Evolutionary conservation across 1,284 basidiomycete species (phyloP).

Genomic region (Apiotrichum siamense): DNA sequence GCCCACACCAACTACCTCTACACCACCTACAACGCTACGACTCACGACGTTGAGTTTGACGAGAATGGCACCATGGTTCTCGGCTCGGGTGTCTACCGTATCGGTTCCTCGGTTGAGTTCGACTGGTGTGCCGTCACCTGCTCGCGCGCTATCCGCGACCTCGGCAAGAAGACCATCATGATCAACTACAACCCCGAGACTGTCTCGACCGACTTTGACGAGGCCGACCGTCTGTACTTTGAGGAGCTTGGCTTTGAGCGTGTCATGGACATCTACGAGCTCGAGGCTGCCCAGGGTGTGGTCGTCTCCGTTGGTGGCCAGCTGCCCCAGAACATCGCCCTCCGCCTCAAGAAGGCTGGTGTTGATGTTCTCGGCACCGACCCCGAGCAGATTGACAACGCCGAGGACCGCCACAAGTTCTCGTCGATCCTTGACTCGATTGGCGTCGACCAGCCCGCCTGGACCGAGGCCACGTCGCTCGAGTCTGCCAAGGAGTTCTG

Average conservation of each 20-base stretch:
- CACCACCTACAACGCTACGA: conserved; percentile 96
- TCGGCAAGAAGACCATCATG: conserved; percentile 96
- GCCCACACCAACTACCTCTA: conserved; percentile 99
- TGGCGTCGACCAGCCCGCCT: conserved; percentile 94
- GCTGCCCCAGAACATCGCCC: conserved; percentile 96
- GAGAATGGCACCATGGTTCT: conserved; percentile 98
- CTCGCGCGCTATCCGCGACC: conserved; percentile 79
- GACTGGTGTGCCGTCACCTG: conserved; percentile 99
- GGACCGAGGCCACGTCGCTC: conserved; percentile 85
- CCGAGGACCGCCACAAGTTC: conserved; percentile 99
- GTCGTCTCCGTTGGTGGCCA: conserved; percentile 98
- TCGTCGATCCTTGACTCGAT: conserved; percentile 90
- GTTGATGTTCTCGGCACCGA: conserved; percentile 96
- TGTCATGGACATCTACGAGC: conserved; percentile 99
- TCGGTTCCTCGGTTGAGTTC: conserved; percentile 97
- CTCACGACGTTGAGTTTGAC: conserved; percentile 93
- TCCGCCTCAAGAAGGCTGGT: conserved; percentile 81
- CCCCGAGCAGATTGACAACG: conserved; percentile 89
- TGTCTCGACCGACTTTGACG: conserved; percentile 98
- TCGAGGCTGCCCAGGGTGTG: conserved; percentile 86
- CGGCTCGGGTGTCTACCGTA: conserved; percentile 97
- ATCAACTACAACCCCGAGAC: conserved; percentile 99
- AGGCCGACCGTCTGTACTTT: conserved; percentile 97
- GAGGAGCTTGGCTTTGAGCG: conserved; percentile 97
- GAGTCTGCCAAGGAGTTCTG: conserved; percentile 91